phyloP scores from a whole-genome alignment of 257 asterid genomes.

The Fraxinus americana region DNA sequence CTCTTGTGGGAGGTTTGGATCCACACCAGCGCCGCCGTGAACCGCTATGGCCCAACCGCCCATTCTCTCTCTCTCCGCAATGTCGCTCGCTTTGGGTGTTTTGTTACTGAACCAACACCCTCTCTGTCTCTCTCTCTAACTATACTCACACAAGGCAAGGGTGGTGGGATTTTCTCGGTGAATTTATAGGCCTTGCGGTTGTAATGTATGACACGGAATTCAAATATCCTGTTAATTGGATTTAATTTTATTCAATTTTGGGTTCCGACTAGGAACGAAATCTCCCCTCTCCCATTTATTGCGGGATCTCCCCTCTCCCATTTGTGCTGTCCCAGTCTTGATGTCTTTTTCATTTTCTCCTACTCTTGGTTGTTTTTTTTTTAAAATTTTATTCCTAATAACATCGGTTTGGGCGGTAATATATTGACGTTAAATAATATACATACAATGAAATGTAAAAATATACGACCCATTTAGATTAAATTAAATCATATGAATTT shows the following conservation, averaged over 20 bases:
- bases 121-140: too few relatives aligned
- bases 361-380: too few relatives aligned
- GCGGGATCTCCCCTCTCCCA: too few relatives aligned
- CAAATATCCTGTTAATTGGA: neutral
- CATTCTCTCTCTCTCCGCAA: constrained; percentile 39
- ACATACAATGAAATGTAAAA: too few relatives aligned
- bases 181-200: constrained; percentile 22
- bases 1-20: constrained; percentile 83
- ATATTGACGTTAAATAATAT: too few relatives aligned
- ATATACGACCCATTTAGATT: too few relatives aligned
- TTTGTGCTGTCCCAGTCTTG: too few relatives aligned
- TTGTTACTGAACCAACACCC: neutral
- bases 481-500: too few relatives aligned
- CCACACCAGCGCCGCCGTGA: constrained; percentile 99
- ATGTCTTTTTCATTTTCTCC: too few relatives aligned
- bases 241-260: neutral
- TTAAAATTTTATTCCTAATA: too few relatives aligned
- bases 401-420: too few relatives aligned
- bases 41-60: constrained; percentile 99
- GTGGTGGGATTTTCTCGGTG: neutral
- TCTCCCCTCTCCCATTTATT: neutral
- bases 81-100: neutral
- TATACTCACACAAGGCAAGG: neutral
- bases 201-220: neutral
- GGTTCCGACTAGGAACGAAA: neutral